phyloP scores from a whole-genome alignment of 2,329 filamentous ascomycete species.

The Parafenestella ontariensis region DNA sequence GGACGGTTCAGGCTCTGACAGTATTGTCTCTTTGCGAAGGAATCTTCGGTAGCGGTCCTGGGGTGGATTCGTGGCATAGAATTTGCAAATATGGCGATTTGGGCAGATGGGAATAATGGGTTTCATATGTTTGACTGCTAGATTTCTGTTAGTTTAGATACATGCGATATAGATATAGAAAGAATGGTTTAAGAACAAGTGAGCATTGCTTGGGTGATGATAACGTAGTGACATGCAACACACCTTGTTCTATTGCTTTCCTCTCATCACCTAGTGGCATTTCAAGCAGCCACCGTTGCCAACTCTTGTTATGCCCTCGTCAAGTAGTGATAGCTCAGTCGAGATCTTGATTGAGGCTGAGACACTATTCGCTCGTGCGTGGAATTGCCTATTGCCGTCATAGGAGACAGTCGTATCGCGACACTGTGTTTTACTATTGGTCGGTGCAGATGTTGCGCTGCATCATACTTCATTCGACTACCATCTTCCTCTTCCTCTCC shows the following conservation, averaged over 20 bases:
- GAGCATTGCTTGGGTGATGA: neutral
- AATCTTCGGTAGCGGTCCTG: no score
- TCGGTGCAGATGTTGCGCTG: neutral
- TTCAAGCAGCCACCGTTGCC: neutral
- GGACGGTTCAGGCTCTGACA: no score
- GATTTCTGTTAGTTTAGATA: no score
- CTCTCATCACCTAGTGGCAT: neutral
- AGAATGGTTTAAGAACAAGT: neutral
- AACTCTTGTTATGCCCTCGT: neutral
- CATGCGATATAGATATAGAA: no score
- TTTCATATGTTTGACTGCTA: no score
- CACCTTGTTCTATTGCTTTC: neutral
- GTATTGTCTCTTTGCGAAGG: no score
- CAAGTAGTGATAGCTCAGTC: neutral
- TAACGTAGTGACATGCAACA: neutral
- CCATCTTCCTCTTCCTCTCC: constrained; percentile 42
- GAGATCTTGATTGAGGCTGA: neutral
- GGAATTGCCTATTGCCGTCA: neutral
- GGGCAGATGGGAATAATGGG: no score
- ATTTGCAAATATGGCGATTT: no score
- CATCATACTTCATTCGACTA: constrained; percentile 11
- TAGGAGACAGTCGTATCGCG: neutral
- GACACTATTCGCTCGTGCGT: neutral
- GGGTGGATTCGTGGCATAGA: no score
- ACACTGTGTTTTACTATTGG: neutral